Percentiles rank a stretch among this genome's conserved stretches.
Conservation (phyloP, 345 rosid species). For the Populus deltoides region DNA sequence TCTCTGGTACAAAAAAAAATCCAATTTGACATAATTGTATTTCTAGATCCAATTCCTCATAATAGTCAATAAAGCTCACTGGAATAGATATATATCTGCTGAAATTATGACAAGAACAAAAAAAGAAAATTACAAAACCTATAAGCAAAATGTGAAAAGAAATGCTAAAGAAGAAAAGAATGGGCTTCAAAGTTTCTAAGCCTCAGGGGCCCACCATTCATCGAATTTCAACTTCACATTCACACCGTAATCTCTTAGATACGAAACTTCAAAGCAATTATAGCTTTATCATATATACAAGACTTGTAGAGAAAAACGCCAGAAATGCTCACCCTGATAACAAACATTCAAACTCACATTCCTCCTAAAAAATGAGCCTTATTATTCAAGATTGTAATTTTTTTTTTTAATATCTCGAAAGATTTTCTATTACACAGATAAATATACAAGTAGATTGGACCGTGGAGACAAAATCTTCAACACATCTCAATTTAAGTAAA, state of each 20-base stretch:
- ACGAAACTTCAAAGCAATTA: not conserved
- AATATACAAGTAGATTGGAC: not conserved
- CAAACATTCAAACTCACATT: not conserved
- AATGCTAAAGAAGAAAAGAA: not conserved
- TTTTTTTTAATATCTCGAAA: not conserved
- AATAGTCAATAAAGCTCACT: not conserved
- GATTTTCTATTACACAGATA: not conserved
- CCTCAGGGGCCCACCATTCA: not conserved
- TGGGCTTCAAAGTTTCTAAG: not conserved
- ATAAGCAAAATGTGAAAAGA: not conserved
- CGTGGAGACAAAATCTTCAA: not conserved
- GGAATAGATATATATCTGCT: not conserved
- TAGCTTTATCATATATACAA: not conserved
- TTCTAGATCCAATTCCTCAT: not conserved
- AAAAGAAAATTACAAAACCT: not conserved
- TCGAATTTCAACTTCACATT: not conserved
- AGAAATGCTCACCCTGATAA: not conserved
- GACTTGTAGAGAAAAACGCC: not conserved
- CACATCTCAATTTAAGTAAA: not conserved
- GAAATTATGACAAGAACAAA: not conserved
- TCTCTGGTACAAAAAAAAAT: not conserved
- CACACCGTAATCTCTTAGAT: not conserved
- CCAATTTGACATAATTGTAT: not conserved
- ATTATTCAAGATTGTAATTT: not conserved
- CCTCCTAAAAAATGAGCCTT: not conserved